phyloP scores from a whole-genome alignment of 2,329 filamentous ascomycete genomes.

The Iodosphaeria phyllophila region DNA sequence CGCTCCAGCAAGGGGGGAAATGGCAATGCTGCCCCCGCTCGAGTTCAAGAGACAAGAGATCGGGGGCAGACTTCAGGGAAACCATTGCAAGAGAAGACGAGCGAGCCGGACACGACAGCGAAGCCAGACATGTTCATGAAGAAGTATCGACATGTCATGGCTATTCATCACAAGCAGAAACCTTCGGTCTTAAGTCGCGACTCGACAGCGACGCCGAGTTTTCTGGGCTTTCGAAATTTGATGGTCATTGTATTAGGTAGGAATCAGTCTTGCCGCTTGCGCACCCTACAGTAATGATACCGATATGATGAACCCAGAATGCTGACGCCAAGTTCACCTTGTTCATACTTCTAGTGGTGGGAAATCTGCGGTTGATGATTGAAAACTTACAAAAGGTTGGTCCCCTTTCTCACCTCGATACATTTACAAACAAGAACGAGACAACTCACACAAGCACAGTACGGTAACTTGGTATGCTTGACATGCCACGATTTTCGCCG shows the following conservation, averaged over 20 bases:
- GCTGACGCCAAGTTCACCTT: too few species aligned
- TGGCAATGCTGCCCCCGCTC: not conserved
- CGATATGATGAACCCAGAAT: too few species aligned
- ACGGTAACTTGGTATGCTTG: conserved; percentile 86
- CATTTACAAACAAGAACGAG: not conserved
- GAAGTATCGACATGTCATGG: conserved; percentile 85
- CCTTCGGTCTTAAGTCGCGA: conserved; percentile 80
- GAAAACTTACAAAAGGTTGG: conserved; percentile 86
- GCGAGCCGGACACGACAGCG: not conserved
- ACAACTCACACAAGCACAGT: conserved; percentile 30
- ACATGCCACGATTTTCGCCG: conserved; percentile 73
- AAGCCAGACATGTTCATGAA: conserved; percentile 18
- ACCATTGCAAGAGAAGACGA: not conserved
- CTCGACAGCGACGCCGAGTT: conserved; percentile 55
- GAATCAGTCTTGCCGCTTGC: conserved; percentile 8
- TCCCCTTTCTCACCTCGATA: conserved; percentile 1
- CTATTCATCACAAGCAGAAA: conserved; percentile 54
- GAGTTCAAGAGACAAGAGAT: not conserved
- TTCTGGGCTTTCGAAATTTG: conserved; percentile 84
- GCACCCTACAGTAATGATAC: too few species aligned
- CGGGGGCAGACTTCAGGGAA: not conserved
- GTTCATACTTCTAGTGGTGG: conserved; percentile 75
- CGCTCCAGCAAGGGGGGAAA: conserved; percentile 8
- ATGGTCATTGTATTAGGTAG: conserved; percentile 84
- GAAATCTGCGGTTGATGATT: conserved; percentile 84